Conservation (phyloP, 257 asterid species). For the Ajuga chamaepitys region DNA sequence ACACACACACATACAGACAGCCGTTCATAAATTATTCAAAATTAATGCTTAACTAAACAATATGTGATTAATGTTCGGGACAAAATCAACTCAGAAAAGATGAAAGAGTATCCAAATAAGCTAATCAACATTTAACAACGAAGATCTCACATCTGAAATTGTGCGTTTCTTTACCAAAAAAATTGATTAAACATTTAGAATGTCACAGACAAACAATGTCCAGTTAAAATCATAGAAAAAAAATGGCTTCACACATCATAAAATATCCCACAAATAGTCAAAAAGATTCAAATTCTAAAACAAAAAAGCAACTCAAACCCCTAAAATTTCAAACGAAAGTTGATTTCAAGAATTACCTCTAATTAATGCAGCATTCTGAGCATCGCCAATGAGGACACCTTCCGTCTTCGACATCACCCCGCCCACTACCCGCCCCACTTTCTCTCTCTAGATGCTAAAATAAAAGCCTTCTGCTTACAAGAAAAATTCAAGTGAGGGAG, state of each 20-base stretch:
- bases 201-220: too few species aligned
- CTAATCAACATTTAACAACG: too few species aligned
- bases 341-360: constrained; percentile 29
- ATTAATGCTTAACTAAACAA: too few species aligned
- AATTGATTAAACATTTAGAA: too few species aligned
- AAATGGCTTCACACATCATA: background rate
- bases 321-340: background rate
- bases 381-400: constrained; percentile 16
- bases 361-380: constrained; percentile 17
- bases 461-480: background rate
- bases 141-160: too few species aligned
- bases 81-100: too few species aligned
- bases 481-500: constrained; percentile 10
- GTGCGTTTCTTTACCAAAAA: too few species aligned
- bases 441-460: background rate
- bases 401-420: constrained; percentile 27
- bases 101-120: too few species aligned
- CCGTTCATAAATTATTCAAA: too few species aligned
- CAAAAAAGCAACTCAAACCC: background rate
- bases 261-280: background rate
- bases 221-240: constrained; percentile 7
- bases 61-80: too few species aligned
- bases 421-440: background rate
- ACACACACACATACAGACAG: too few species aligned
- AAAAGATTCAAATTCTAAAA: background rate